phyloP scores from a whole-genome alignment of 129 eudicot species.

The Lactuca saligna region DNA sequence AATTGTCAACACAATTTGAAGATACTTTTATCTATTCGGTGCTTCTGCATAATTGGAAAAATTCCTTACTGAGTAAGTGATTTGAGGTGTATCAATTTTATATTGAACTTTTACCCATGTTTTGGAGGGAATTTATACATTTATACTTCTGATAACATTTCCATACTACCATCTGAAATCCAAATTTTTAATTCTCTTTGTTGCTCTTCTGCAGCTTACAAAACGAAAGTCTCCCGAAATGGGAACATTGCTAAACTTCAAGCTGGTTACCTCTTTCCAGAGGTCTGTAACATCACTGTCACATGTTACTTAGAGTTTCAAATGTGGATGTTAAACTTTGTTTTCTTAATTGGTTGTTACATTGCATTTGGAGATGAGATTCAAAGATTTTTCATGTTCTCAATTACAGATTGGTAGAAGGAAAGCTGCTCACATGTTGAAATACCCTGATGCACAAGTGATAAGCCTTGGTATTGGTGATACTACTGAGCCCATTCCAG shows the following conservation, averaged over 20 bases:
- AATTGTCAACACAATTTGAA: not conserved
- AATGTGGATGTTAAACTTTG: conserved; percentile 9
- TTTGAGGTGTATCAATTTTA: too few species aligned
- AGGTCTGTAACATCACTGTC: conserved; percentile 44
- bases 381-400: not conserved
- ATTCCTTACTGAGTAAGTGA: too few species aligned
- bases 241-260: conserved; percentile 80
- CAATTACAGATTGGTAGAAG: conserved; percentile 69
- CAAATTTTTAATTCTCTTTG: not conserved
- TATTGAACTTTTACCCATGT: too few species aligned
- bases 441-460: conserved; percentile 88
- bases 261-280: conserved; percentile 96
- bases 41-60: too few species aligned
- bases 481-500: conserved; percentile 96
- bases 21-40: not conserved
- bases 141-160: too few species aligned
- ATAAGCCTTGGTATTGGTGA: conserved; percentile 96
- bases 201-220: conserved; percentile 52
- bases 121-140: too few species aligned
- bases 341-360: not conserved
- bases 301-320: conserved; percentile 16
- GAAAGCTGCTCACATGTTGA: conserved; percentile 68
- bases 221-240: conserved; percentile 79
- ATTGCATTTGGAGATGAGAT: conserved; percentile 8
- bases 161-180: not conserved